Conservation (phyloP, 768 basidiomycete species). For the Mycena galopus region DNA sequence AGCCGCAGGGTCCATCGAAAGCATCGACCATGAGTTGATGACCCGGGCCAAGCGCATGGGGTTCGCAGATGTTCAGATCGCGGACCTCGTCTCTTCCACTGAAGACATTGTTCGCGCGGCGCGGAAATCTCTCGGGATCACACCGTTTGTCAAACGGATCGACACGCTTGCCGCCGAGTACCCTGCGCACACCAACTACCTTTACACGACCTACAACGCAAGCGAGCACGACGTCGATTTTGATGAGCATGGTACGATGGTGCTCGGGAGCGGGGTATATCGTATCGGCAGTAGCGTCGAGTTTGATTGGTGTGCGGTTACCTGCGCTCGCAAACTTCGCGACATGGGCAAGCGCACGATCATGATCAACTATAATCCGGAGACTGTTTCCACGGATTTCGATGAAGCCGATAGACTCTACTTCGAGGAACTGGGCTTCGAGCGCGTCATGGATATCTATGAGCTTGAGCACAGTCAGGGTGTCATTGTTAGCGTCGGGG, state of each 20-base stretch:
- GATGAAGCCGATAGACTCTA: constrained; percentile 99
- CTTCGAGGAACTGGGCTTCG: constrained; percentile 98
- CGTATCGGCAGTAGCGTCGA: constrained; percentile 98
- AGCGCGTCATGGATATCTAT: constrained; percentile 99
- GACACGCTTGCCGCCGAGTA: constrained; percentile 99
- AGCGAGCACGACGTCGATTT: constrained; percentile 96
- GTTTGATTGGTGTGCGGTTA: constrained; percentile 99
- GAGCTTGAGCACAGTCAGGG: constrained; percentile 94
- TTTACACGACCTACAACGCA: constrained; percentile 99
- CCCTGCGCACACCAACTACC: constrained; percentile 98
- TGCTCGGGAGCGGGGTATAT: constrained; percentile 97
- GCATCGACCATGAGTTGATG: constrained; percentile 83
- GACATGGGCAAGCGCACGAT: constrained; percentile 95
- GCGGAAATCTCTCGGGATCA: constrained; percentile 90
- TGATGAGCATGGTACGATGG: constrained; percentile 98
- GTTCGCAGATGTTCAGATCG: constrained; percentile 94
- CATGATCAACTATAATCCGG: constrained; percentile 99
- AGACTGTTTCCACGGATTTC: constrained; percentile 99
- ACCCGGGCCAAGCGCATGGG: constrained; percentile 92
- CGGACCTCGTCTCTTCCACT: constrained; percentile 77
- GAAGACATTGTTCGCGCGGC: constrained; percentile 87
- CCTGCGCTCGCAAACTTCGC: constrained; percentile 92
- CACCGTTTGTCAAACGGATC: constrained; percentile 98
- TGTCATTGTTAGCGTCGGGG: constrained; percentile 96
- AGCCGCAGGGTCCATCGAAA: constrained; percentile 75